Base-by-base conservation (phyloP, 768 basidiomycete species). In the Tricholoma matsutake region DNA sequence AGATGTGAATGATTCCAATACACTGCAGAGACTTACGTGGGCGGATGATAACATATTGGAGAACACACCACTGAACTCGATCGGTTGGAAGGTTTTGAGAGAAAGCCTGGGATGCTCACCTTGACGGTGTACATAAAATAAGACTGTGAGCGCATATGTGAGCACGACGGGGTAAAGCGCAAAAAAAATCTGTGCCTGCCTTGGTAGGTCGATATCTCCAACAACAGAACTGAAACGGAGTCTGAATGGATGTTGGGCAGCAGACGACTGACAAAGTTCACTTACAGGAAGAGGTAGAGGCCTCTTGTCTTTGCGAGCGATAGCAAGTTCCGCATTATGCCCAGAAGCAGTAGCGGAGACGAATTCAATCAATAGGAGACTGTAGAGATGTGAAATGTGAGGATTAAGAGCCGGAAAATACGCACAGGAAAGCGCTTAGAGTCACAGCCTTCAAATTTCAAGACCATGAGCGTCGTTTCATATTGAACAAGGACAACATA, bases 101-200 rank as follows among this genome's bases (percentile, higher is more conserved):
- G 31, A 18, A 11, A 28, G 74, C 9, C 25, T 18, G 22, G 1
- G 16, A 2, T 35, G 9, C 6, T 6, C 65, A 88, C 92, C 79
- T 92, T 93, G 70, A 93, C 74, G 9, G 91, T 87, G 68, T 93
- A 88, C 86, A 96, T 91, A 71, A 96, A 96, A 74, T 96, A 94
- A 2, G 88, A 79, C 85, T 91, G 65, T 2, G 47, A 59, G 65
- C 2, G 57, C 3, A 25, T 49, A 8, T 56, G 56, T 57, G 13
- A 31, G 41, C 29, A 56, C 18, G 20, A 32, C 53, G 18, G 43
- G 37, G 32, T 6, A 45, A 25, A 14, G 11, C 16, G 9, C 8
- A 53, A 49, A 64, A n/a, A 16, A 39, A 31, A 56, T 4, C 18
- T 39, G 57, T 31, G 59, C 63, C 28, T 61, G 85, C 88, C 78